Conservation (phyloP, 352 stramenopile species). For the Phytopythium mirpurense region DNA sequence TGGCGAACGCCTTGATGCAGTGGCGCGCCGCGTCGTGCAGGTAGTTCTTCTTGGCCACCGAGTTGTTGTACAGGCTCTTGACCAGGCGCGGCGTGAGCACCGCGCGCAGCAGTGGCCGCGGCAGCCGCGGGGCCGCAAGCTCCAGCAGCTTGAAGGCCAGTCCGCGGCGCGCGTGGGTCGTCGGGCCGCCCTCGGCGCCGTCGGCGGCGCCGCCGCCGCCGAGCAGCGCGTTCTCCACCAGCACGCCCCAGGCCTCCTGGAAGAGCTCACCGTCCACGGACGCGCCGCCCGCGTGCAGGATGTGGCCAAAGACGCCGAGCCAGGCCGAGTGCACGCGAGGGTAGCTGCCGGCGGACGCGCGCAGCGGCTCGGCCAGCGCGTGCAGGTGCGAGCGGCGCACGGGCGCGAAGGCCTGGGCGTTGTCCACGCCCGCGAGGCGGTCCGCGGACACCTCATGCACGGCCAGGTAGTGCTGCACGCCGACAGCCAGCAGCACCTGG, state of each 20-base stretch:
- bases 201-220: conserved; percentile 8
- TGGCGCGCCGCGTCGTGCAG: conserved; percentile 73
- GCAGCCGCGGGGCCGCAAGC: conserved; percentile 49
- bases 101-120: conserved; percentile 37
- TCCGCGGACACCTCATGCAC: conserved; percentile 22
- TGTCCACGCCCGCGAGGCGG: conserved; percentile 23
- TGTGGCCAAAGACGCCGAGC: conserved; percentile 70
- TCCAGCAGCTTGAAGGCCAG: conserved; percentile 84
- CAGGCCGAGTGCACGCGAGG: conserved; percentile 76
- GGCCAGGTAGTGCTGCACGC: conserved; percentile 66
- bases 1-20: conserved; percentile 55
- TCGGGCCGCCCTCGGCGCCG: conserved; percentile 6
- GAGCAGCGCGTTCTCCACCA: conserved; percentile 79
- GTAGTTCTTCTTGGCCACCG: conserved; percentile 75
- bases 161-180: conserved; percentile 75
- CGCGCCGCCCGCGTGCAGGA: conserved; percentile 43
- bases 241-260: conserved; percentile 71
- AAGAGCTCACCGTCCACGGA: conserved; percentile 61
- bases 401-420: conserved; percentile 36
- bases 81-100: conserved; percentile 76
- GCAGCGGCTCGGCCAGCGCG: conserved; percentile 55
- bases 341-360: conserved; percentile 62
- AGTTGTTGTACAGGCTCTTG: conserved; percentile 82
- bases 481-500: conserved; percentile 71
- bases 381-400: conserved; percentile 60